Conservation (phyloP, 2,329 filamentous ascomycete genomes). For the Xenoacremonium recifei region DNA sequence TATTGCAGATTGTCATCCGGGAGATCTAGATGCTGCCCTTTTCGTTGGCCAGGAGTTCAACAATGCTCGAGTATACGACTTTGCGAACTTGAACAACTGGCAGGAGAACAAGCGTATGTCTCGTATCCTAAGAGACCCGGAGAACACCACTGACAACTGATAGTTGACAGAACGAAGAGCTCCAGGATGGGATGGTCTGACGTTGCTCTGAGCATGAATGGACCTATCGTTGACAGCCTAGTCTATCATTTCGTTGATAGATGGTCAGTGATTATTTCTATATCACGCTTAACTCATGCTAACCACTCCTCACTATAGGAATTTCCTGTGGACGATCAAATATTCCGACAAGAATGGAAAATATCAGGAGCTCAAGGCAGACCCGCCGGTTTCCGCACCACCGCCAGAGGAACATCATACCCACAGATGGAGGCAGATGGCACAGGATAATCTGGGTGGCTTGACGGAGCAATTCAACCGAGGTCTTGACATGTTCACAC, state of each 20-base stretch:
- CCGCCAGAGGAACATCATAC: slow-evolving; percentile 5
- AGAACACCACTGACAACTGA: background rate
- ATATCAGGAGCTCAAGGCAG: slow-evolving; percentile 37
- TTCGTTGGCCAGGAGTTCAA: slow-evolving; percentile 94
- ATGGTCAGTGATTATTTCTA: slow-evolving; percentile 60
- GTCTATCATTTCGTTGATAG: slow-evolving; percentile 77
- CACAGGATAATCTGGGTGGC: slow-evolving; percentile 40
- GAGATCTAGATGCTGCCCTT: slow-evolving; percentile 70
- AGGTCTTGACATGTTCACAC: slow-evolving; percentile 38
- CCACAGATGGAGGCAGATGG: slow-evolving; percentile 18
- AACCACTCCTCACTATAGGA: slow-evolving; percentile 43
- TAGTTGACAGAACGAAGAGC: slow-evolving; percentile 71
- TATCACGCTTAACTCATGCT: background rate
- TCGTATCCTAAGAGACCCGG: background rate
- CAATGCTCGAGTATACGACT: slow-evolving; percentile 82
- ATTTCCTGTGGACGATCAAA: slow-evolving; percentile 84
- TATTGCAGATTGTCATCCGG: slow-evolving; percentile 80
- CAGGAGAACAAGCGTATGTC: slow-evolving; percentile 72
- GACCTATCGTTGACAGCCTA: slow-evolving; percentile 73
- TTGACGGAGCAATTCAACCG: slow-evolving; percentile 42
- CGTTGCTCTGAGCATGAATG: slow-evolving; percentile 72
- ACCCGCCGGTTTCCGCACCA: slow-evolving; percentile 7
- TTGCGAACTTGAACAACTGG: slow-evolving; percentile 74
- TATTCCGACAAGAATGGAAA: slow-evolving; percentile 59
- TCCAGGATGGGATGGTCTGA: slow-evolving; percentile 95